Percentiles rank a stretch among this genome's conserved stretches.
Conservation (phyloP, 2,329 filamentous ascomycete species). For the Aspergillus sp. region DNA sequence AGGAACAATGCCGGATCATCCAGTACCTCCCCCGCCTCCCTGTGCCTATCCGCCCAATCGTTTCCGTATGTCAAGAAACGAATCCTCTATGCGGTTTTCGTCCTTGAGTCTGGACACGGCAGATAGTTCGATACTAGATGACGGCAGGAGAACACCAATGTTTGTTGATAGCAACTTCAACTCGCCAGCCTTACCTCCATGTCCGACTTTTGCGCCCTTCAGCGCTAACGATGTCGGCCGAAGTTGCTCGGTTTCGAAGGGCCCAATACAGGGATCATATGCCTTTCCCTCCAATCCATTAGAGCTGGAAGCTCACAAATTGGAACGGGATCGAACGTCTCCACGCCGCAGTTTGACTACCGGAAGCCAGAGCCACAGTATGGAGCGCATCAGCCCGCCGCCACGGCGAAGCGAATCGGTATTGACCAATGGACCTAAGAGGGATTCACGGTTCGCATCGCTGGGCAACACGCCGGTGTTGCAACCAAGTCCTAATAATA, state of each 20-base stretch:
- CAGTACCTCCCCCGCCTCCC: slow-evolving; percentile 29
- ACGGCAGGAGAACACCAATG: slow-evolving; percentile 19
- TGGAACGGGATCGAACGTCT: slow-evolving; percentile 15
- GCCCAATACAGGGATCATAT: slow-evolving; percentile 18
- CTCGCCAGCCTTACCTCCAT: slow-evolving; percentile 26
- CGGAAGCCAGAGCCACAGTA: slow-evolving; percentile 19
- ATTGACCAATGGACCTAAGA: slow-evolving; percentile 13
- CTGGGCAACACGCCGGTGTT: slow-evolving; percentile 2
- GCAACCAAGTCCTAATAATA: slow-evolving; percentile 4
- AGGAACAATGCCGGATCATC: slow-evolving; percentile 27
- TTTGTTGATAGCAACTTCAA: slow-evolving; percentile 21
- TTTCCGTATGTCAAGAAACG: slow-evolving; percentile 27
- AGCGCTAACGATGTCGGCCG: slow-evolving; percentile 30
- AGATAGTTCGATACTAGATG: slow-evolving; percentile 32
- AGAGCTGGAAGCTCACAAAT: slow-evolving; percentile 14
- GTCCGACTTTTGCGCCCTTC: slow-evolving; percentile 28
- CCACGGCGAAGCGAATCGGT: slow-evolving; percentile 27
- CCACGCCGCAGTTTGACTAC: slow-evolving; percentile 30
- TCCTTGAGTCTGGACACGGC: slow-evolving; percentile 31
- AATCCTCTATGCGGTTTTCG: slow-evolving; percentile 27
- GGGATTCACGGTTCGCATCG: slow-evolving; percentile 9
- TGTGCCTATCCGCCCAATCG: slow-evolving; percentile 22
- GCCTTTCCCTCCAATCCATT: slow-evolving; percentile 20
- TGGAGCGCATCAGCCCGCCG: slow-evolving; percentile 16
- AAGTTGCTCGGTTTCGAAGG: slow-evolving; percentile 18